A percentile compares a stretch with the other conserved stretches of the same genome.
Evolutionary conservation across 2,329 filamentous ascomycete genomes (phyloP).

Genomic region (Penicillium brevicompactum): DNA sequence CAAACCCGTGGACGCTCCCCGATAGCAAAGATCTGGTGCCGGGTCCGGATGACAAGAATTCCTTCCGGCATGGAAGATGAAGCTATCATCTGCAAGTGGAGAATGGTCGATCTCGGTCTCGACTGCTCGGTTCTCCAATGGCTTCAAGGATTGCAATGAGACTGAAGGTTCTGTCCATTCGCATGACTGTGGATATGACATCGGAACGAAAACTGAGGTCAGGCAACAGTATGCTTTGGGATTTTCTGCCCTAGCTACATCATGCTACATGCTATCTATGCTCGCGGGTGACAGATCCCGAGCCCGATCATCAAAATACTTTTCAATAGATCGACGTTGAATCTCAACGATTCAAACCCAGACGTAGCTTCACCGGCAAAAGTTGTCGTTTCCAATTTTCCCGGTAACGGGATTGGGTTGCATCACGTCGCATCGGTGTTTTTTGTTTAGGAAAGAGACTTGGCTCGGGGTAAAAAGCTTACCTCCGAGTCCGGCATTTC

Average conservation of each 20-base stretch:
- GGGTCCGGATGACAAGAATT: background rate
- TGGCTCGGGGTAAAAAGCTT: conserved; percentile 14
- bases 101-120: conserved; percentile 2
- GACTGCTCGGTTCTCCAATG: background rate
- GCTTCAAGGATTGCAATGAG: conserved; percentile 1
- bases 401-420: conserved; percentile 25
- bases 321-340: conserved; percentile 19
- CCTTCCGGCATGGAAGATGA: background rate
- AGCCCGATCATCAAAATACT: conserved; percentile 4
- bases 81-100: conserved; percentile 1
- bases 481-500: conserved; percentile 6
- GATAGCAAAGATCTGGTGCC: background rate
- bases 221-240: background rate
- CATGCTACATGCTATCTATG: background rate
- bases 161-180: conserved; percentile 2
- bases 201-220: conserved; percentile 6
- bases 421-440: conserved; percentile 26
- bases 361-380: conserved; percentile 4
- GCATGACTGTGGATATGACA: conserved; percentile 8
- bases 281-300: conserved; percentile 4
- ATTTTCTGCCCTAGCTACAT: background rate
- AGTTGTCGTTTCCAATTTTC: conserved; percentile 15
- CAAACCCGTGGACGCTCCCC: background rate
- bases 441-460: conserved; percentile 21
- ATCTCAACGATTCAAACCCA: conserved; percentile 11